Evolutionary conservation across 2,329 filamentous ascomycete genomes (phyloP).

Genomic region (Colletotrichum godetiae): DNA sequence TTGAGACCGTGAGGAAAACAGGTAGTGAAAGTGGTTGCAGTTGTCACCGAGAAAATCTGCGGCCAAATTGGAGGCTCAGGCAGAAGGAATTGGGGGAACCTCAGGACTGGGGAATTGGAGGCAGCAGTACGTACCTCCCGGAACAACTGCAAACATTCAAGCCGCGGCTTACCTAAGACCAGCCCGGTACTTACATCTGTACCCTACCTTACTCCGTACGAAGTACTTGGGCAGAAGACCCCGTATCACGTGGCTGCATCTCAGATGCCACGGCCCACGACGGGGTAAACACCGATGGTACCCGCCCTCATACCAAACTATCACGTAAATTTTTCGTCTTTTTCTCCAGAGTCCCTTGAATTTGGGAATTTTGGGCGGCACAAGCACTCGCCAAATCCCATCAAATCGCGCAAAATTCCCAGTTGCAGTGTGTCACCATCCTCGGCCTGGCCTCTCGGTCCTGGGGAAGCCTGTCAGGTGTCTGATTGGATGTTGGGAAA

Average conservation of each 20-base stretch:
- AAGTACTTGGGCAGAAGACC: background rate
- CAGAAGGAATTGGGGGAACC: background rate
- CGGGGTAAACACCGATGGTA: constrained; percentile 15
- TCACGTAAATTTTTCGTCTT: constrained; percentile 29
- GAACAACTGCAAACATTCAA: background rate
- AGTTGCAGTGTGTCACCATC: background rate
- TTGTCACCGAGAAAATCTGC: background rate
- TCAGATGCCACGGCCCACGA: background rate
- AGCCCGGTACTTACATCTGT: too few species aligned
- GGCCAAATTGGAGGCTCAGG: background rate
- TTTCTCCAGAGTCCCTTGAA: constrained; percentile 29
- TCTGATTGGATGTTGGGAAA: constrained; percentile 15
- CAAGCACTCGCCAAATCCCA: background rate
- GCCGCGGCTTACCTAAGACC: background rate
- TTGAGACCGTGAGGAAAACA: background rate
- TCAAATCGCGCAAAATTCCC: constrained; percentile 19
- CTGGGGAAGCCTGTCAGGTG: constrained; percentile 10
- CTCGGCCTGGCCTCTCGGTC: background rate
- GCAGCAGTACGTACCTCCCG: background rate
- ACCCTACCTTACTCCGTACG: background rate
- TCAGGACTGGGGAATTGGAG: background rate
- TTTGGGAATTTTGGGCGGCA: background rate
- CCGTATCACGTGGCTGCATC: constrained; percentile 22
- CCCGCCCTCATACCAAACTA: constrained; percentile 10
- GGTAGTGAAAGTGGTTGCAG: background rate